phyloP scores from a whole-genome alignment of 257 asterid genomes.

The Knoxia roxburghii region DNA sequence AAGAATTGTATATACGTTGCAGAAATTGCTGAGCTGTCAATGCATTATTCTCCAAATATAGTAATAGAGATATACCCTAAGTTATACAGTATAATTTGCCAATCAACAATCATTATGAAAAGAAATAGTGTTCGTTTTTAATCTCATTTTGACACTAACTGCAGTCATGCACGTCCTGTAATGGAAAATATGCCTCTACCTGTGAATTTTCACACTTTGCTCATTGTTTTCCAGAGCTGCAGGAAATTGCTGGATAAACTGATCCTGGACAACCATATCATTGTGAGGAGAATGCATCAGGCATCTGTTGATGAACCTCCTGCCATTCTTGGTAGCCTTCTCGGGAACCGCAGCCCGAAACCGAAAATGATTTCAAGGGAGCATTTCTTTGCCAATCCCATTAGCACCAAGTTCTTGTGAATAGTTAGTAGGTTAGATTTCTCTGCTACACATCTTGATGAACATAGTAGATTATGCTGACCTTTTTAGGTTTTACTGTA shows the following conservation, averaged over 20 bases:
- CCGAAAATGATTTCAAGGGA: conserved; percentile 35
- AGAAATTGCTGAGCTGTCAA: too few relatives aligned
- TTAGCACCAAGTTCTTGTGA: conserved; percentile 53
- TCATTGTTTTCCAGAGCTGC: conserved; percentile 68
- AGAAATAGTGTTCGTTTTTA: too few relatives aligned
- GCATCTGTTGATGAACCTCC: conserved; percentile 48
- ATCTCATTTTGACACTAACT: too few relatives aligned
- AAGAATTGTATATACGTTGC: too few relatives aligned
- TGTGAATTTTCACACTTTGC: not conserved
- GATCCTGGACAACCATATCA: conserved; percentile 62
- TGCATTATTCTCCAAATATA: too few relatives aligned
- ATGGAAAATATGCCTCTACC: conserved; percentile 7
- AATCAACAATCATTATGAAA: not conserved
- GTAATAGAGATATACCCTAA: too few relatives aligned
- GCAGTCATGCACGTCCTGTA: not conserved
- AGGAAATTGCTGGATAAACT: conserved; percentile 58
- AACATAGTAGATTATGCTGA: not conserved
- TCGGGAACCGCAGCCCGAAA: conserved; percentile 42
- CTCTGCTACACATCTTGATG: too few relatives aligned
- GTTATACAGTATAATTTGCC: too few relatives aligned
- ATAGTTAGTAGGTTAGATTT: not conserved
- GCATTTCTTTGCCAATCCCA: conserved; percentile 83
- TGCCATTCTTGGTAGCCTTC: conserved; percentile 45
- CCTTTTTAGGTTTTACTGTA: not conserved
- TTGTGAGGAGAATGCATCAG: conserved; percentile 54